Conservation (phyloP, 148 eudicot species). For the Cornus controversa region DNA sequence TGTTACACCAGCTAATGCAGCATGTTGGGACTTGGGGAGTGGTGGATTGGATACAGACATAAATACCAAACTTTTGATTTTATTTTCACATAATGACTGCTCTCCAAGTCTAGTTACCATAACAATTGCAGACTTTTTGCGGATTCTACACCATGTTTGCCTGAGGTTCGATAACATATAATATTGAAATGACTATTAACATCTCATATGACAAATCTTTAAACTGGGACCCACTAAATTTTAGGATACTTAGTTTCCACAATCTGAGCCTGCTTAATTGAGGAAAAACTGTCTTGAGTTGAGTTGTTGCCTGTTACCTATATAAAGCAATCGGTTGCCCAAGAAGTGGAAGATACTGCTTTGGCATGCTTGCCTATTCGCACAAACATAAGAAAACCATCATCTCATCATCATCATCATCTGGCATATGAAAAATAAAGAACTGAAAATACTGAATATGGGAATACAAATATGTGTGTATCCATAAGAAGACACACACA, state of each 20-base stretch:
- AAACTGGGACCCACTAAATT: neutral
- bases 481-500: neutral
- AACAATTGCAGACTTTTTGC: neutral
- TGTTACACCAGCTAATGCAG: too few relatives aligned
- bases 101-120: neutral
- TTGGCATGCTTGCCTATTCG: constrained; percentile 93
- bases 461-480: neutral
- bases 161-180: neutral
- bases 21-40: too few relatives aligned
- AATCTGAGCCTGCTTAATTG: neutral
- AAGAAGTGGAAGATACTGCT: constrained; percentile 96
- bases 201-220: neutral
- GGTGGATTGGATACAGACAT: too few relatives aligned
- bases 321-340: constrained; percentile 93
- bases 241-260: neutral
- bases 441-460: constrained; percentile 9
- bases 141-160: neutral
- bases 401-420: constrained; percentile 13
- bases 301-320: constrained; percentile 51
- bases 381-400: constrained; percentile 36
- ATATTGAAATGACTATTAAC: neutral
- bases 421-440: constrained; percentile 19
- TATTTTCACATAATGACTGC: too few relatives aligned
- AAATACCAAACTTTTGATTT: too few relatives aligned
- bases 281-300: neutral